phyloP scores from a whole-genome alignment of 768 basidiomycete genomes.

The Gloeopeniophorella convolvens region DNA sequence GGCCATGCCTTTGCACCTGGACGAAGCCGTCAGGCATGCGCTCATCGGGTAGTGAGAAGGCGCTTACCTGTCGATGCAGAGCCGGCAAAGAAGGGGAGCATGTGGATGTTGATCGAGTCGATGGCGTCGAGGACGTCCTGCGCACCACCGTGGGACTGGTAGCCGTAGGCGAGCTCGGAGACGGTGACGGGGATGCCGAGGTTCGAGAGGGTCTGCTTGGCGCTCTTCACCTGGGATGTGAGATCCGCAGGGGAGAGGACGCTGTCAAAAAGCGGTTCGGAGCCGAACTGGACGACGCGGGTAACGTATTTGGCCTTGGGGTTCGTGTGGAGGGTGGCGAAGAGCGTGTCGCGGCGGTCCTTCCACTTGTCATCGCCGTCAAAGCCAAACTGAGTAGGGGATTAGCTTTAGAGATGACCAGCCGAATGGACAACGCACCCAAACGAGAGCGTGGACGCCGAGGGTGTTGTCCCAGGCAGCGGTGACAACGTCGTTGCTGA shows the following conservation, averaged over 20 bases:
- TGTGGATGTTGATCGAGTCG: conserved; percentile 60
- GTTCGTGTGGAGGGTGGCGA: conserved; percentile 25
- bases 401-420: background rate
- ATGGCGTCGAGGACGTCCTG: conserved; percentile 50
- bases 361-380: conserved; percentile 23
- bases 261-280: conserved; percentile 58
- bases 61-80: conserved; percentile 47
- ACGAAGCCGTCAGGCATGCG: background rate
- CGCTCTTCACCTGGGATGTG: conserved; percentile 41
- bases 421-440: conserved; percentile 40
- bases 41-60: conserved; percentile 15
- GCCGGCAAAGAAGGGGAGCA: conserved; percentile 59
- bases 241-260: conserved; percentile 44
- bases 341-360: conserved; percentile 23
- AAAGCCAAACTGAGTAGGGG: conserved; percentile 24
- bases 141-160: conserved; percentile 43
- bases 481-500: conserved; percentile 50
- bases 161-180: conserved; percentile 33
- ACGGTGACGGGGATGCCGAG: conserved; percentile 59
- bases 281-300: conserved; percentile 62
- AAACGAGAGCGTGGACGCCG: conserved; percentile 66
- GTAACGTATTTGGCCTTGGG: conserved; percentile 52
- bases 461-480: conserved; percentile 62
- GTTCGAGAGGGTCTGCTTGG: conserved; percentile 42
- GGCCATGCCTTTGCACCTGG: conserved; percentile 56